Evolutionary conservation across 768 basidiomycete genomes (phyloP).

Genomic region (Leccinum incarnatum): DNA sequence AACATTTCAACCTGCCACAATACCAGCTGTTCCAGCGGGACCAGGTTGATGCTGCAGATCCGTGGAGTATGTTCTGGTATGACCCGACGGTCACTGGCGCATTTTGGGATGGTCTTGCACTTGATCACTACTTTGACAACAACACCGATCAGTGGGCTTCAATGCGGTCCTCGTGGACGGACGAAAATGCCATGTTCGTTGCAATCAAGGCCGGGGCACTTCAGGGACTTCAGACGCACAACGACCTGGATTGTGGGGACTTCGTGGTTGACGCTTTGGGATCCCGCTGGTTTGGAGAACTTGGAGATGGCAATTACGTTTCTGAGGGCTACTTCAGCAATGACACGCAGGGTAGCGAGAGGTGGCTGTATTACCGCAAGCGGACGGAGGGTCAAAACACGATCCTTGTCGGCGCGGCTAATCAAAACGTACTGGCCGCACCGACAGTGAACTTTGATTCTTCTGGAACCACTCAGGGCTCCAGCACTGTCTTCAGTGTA

Average conservation of each 20-base stretch:
- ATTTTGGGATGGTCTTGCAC: slow-evolving; percentile 83
- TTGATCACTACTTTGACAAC: slow-evolving; percentile 83
- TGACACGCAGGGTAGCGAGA: slow-evolving; percentile 62
- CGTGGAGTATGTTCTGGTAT: slow-evolving; percentile 94
- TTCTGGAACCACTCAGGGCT: slow-evolving; percentile 69
- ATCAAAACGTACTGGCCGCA: slow-evolving; percentile 75
- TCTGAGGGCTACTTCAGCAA: slow-evolving; percentile 73
- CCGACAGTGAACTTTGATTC: slow-evolving; percentile 56
- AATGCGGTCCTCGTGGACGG: slow-evolving; percentile 93
- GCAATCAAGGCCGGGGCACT: slow-evolving; percentile 85
- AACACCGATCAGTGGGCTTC: slow-evolving; percentile 79
- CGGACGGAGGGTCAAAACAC: slow-evolving; percentile 98
- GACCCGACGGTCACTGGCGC: slow-evolving; percentile 78
- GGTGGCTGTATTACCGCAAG: slow-evolving; percentile 96
- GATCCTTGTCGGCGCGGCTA: slow-evolving; percentile 66
- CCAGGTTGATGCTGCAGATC: slow-evolving; percentile 75
- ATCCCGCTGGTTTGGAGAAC: slow-evolving; percentile 91
- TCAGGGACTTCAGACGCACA: slow-evolving; percentile 88
- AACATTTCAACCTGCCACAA: slow-evolving; percentile 62
- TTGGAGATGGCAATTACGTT: slow-evolving; percentile 85
- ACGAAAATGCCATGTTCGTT: slow-evolving; percentile 75
- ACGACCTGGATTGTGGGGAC: slow-evolving; percentile 91
- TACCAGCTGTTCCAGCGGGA: slow-evolving; percentile 93
- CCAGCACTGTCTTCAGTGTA: slow-evolving; percentile 73
- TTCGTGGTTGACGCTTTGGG: slow-evolving; percentile 95